These are phyloP conservation scores for Zygosaccharomyces gambellarensis DNA, from an alignment of 805 yeast genomes.

Conservation along the genomic window DNA sequence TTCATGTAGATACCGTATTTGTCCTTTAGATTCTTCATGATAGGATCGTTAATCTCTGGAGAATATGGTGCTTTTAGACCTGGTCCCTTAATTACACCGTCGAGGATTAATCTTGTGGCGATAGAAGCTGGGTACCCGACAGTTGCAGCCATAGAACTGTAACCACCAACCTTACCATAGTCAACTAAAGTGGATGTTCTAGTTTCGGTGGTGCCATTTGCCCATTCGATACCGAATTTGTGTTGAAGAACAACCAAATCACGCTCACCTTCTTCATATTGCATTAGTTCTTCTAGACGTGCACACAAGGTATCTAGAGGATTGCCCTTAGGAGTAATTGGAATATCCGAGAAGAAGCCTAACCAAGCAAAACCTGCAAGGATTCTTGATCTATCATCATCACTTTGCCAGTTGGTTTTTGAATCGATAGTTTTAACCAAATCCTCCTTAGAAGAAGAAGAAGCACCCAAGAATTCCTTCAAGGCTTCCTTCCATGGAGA, in stretches of 20 bases:
- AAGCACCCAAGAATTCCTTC: slow-evolving; percentile 67
- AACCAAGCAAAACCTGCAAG: slow-evolving; percentile 89
- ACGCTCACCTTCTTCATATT: slow-evolving; percentile 91
- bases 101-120: slow-evolving; percentile 79
- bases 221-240: slow-evolving; percentile 96
- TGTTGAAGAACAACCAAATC: slow-evolving; percentile 94
- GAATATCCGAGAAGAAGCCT: slow-evolving; percentile 75
- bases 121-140: slow-evolving; percentile 99
- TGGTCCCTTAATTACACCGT: slow-evolving; percentile 69
- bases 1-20: slow-evolving; percentile 80
- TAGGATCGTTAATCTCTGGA: slow-evolving; percentile 83
- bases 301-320: slow-evolving; percentile 97
- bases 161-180: slow-evolving; percentile 82
- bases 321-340: slow-evolving; percentile 84
- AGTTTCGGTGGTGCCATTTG: slow-evolving; percentile 82
- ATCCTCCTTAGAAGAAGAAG: slow-evolving; percentile 65
- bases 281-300: slow-evolving; percentile 91
- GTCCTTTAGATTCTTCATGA: slow-evolving; percentile 87
- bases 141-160: slow-evolving; percentile 96
- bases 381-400: slow-evolving; percentile 80
- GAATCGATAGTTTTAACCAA: slow-evolving; percentile 68
- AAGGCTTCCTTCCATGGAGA: slow-evolving; percentile 88
- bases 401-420: slow-evolving; percentile 75
- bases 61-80: slow-evolving; percentile 93
- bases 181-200: slow-evolving; percentile 95